These are phyloP conservation scores for Citrus unshiu DNA, from an alignment of 345 rosid genomes.

Conservation along the genomic window DNA sequence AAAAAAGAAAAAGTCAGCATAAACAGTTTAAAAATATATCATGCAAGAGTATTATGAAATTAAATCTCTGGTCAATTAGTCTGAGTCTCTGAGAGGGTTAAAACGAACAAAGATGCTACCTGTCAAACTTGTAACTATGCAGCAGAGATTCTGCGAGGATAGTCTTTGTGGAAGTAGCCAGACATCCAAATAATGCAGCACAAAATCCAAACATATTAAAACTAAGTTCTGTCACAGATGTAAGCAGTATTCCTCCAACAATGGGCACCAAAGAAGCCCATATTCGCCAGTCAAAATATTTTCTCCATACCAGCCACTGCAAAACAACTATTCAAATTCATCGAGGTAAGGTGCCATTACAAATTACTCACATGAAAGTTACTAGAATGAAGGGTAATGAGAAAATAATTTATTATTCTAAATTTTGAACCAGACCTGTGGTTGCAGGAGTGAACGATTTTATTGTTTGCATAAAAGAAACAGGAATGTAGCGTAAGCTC, in stretches of 20 bases:
- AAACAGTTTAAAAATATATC: neutral
- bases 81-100: neutral
- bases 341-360: conserved; percentile 19
- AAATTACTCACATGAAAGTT: neutral
- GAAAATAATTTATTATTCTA: neutral
- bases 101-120: conserved; percentile 37
- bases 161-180: conserved; percentile 99
- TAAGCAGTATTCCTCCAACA: conserved; percentile 96
- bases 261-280: conserved; percentile 96
- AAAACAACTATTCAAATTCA: conserved; percentile 64
- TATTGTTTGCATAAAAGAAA: conserved; percentile 99
- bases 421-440: conserved; percentile 56
- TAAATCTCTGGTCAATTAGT: neutral
- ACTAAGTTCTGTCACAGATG: conserved; percentile 92
- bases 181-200: conserved; percentile 96
- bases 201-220: conserved; percentile 94
- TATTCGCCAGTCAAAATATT: conserved; percentile 93
- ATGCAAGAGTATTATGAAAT: neutral
- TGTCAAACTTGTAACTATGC: conserved; percentile 98
- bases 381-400: neutral
- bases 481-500: conserved; percentile 94
- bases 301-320: conserved; percentile 98
- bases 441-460: conserved; percentile 99
- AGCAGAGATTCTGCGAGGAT: conserved; percentile 96
- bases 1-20: conserved; percentile 9